Evolutionary conservation across 228 moss, liverwort and hornwort species (phyloP), one percentile per base, ranked within the genome.

Genomic region (Sphagnum fallax): DNA sequence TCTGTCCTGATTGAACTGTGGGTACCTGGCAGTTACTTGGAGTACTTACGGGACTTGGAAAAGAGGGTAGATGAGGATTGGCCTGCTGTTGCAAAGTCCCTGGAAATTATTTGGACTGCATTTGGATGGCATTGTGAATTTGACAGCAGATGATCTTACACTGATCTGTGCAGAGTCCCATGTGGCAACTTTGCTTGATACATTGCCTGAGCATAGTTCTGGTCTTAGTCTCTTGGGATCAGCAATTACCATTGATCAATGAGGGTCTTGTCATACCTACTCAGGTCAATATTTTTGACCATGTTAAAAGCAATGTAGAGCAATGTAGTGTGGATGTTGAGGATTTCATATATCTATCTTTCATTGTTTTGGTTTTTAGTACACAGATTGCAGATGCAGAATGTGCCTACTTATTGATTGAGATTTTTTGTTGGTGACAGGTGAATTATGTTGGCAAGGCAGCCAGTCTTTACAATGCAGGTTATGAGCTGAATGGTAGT

Each of bases 371-470:
- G 7, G 8, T 57, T 16, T 16, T 32, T 32, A 32, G 32, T 32
- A 32, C 32, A 32, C 32, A 32, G 32, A 32, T 47, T 0, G 14
- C 67, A 8, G 5, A 15, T 14, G 16, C 49, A 63, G 63, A 16
- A 16, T 63, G 14, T 63, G 7, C 7, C 11, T 60, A 2, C 59
- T 60, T 60, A 11, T 60, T 60, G 11, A 15, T 11, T 60, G 59
- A 60, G 11, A 1, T 49, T 65, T 14, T 13, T 63, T 52, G 48
- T 60, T 68, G 68, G 68, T 68, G 59, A 32, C 80, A 98, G 94
- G 98, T 98, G 67, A 98, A 98, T 70, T 98, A 98, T 59, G 98
- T 98, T 60, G 98, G 94, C 57, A 98, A 98, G 74, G 92, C 98
- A 63, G 94, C 87, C 64, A 94, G 92, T 70, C 80, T 98, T 48